Evolutionary conservation across 2,329 filamentous ascomycete genomes (phyloP).

Genomic region (Lasiodiplodia gonubiensis): DNA sequence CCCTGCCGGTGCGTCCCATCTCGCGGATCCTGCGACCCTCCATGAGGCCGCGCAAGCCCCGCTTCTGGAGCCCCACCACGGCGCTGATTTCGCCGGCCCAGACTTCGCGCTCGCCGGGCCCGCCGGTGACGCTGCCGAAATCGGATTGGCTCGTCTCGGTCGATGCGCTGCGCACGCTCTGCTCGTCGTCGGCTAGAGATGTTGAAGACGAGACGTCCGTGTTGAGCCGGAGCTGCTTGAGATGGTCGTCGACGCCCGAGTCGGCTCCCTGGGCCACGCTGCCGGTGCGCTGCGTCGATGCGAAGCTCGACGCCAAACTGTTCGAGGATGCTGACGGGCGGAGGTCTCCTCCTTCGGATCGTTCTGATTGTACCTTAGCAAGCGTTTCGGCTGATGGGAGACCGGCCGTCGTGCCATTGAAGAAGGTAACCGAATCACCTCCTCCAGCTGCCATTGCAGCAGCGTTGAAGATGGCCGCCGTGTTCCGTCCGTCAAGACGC

Average conservation of each 20-base stretch:
- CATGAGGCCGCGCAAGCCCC: constrained; percentile 90
- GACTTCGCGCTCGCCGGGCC: constrained; percentile 62
- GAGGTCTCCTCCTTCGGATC: constrained; percentile 3
- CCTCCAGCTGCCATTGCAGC: constrained; percentile 97
- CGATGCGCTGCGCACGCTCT: constrained; percentile 37
- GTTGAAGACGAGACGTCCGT: constrained; percentile 49
- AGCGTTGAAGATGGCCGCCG: constrained; percentile 96
- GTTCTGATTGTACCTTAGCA: constrained; percentile 24
- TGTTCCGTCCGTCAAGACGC: constrained; percentile 89
- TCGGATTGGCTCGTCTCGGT: constrained; percentile 37
- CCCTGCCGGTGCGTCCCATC: constrained; percentile 55
- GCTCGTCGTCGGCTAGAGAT: constrained; percentile 38
- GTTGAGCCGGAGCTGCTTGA: constrained; percentile 55
- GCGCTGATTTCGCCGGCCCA: constrained; percentile 85
- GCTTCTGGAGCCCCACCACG: constrained; percentile 94
- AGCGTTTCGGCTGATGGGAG: constrained; percentile 24
- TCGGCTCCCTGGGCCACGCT: constrained; percentile 41
- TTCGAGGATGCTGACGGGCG: constrained; percentile 16
- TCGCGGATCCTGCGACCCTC: constrained; percentile 87
- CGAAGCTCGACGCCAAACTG: constrained; percentile 21
- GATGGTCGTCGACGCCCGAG: constrained; percentile 37
- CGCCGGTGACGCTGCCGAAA: constrained; percentile 43
- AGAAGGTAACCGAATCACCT: constrained; percentile 78
- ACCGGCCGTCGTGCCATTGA: constrained; percentile 41
- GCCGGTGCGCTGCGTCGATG: constrained; percentile 42